A percentile compares a stretch with the other conserved stretches of the same genome.
Conservation (phyloP, 2,329 filamentous ascomycete species). For the Penicillium sp. region DNA sequence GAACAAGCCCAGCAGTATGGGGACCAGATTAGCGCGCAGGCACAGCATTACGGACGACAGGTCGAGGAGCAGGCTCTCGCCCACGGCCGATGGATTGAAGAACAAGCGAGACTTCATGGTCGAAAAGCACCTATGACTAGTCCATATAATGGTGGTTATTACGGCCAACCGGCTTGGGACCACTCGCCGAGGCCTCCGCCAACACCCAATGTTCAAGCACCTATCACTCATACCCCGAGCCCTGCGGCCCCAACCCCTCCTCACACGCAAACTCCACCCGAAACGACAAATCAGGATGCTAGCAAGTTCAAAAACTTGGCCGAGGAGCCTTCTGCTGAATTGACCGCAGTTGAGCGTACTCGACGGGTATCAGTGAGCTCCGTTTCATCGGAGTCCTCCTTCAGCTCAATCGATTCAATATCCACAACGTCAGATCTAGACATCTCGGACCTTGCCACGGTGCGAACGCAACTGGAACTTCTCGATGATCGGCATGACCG, state of each 20-base stretch:
- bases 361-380: conserved; percentile 35
- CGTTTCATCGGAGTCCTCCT: conserved; percentile 34
- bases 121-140: conserved; percentile 23
- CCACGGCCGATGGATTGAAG: conserved; percentile 41
- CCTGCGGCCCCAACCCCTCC: conserved; percentile 5
- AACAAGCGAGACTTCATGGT: conserved; percentile 35
- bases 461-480: conserved; percentile 38
- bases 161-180: conserved; percentile 6
- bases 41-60: conserved; percentile 38
- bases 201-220: not conserved
- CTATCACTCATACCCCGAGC: not conserved
- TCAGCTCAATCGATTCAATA: conserved; percentile 41
- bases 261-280: not conserved
- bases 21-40: conserved; percentile 36
- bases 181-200: not conserved
- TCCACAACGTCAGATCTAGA: conserved; percentile 41
- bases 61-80: conserved; percentile 43
- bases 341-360: conserved; percentile 12
- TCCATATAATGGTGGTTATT: not conserved
- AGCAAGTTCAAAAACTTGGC: not conserved
- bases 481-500: conserved; percentile 39
- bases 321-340: not conserved
- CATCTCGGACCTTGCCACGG: conserved; percentile 37
- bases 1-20: conserved; percentile 39
- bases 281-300: not conserved